Base-by-base conservation (phyloP, 257 asterid genomes). In the Gentiana macrophylla region DNA sequence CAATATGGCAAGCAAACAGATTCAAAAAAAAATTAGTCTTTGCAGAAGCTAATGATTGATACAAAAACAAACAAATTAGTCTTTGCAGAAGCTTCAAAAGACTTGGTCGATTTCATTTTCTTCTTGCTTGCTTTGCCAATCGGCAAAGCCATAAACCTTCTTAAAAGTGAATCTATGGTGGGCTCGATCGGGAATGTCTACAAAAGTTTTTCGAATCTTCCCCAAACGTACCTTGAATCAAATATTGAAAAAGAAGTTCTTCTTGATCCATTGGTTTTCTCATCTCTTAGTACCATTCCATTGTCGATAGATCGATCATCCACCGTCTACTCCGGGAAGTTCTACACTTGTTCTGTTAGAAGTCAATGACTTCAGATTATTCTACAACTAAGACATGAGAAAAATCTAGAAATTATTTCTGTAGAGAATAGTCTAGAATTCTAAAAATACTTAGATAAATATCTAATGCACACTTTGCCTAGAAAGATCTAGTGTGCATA, bases 31-130 rank as follows among this genome's bases (percentile, higher is more conserved):
- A 2, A 24, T 51, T 11, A 51, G 10, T 32, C 12, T 51, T 5
- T 24, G 24, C 24, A 24, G 24, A 51, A 51, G 34, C 55, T 51
- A 5, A 35, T 51, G 3, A 8, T 51, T 24, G 52, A 49, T 11
- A 49, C 52, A 12, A 50, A 50, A 24, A 12, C 37, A 3, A 32
- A 34, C 32, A 57, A 44, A 44, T 57, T 65, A 2, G 6, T 57
- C 7, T 50, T 50, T 32, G 64, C 64, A 1, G 70, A 65, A 46
- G 70, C 35, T 34, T 57, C 12, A 7, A 57, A 65, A 1, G 38
- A 65, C 35, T 56, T 10, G 12, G 59, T 65, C 0, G 64, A 65
- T 50, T 65, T 65, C 46, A 8, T 65, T 0, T 49, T 65, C 33
- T 11, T 41, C 45, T 35, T 56, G 2, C 70, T 65, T 12, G 12